A percentile compares a stretch with the other conserved stretches of the same genome.
Conservation (phyloP, 768 basidiomycete genomes). For the Lactifluus volemus region DNA sequence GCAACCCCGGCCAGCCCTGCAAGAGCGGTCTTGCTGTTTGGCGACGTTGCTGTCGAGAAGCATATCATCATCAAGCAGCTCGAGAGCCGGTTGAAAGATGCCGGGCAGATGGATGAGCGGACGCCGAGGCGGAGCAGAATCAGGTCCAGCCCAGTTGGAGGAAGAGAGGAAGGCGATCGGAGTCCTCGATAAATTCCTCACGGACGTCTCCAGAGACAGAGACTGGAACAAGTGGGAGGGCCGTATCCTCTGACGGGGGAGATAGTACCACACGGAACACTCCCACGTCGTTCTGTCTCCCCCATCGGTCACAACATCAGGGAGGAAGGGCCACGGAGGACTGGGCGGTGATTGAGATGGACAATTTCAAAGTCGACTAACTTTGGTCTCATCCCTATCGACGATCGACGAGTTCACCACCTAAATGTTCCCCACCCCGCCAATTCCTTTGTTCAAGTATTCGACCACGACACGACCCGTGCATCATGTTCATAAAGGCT, state of each 20-base stretch:
- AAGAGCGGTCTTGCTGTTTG: background rate
- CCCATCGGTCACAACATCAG: too few relatives aligned
- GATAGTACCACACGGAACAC: too few relatives aligned
- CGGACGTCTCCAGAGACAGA: background rate
- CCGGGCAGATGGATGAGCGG: background rate
- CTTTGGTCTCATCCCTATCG: background rate
- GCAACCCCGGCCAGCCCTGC: background rate
- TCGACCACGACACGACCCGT: background rate
- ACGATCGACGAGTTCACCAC: background rate
- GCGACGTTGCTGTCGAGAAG: background rate
- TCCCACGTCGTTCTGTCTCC: too few relatives aligned
- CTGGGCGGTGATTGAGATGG: too few relatives aligned
- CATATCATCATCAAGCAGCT: background rate
- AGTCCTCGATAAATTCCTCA: background rate
- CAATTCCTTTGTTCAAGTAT: background rate
- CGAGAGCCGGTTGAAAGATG: background rate
- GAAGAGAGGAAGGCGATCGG: background rate
- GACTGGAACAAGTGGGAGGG: background rate
- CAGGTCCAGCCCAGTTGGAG: background rate
- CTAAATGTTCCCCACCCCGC: background rate
- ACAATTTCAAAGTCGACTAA: background rate
- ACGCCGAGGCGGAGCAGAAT: background rate
- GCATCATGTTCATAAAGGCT: conserved; percentile 19
- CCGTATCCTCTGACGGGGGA: background rate
- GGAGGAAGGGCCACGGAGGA: too few relatives aligned